Evolutionary conservation across 768 basidiomycete species (phyloP).

Genomic region (Panellus pusillus): DNA sequence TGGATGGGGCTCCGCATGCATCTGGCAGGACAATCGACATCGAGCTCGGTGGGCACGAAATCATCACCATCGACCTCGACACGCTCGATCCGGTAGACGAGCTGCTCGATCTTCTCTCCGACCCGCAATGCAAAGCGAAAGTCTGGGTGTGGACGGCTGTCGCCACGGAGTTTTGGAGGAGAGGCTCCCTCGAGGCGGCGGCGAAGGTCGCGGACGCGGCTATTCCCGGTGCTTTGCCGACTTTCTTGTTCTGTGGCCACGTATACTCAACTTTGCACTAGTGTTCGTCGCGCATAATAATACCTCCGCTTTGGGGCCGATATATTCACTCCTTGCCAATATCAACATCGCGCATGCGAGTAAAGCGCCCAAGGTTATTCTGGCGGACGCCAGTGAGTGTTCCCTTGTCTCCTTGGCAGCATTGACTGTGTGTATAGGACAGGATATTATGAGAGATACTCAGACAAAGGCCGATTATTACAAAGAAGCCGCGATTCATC

Average conservation of each 20-base stretch:
- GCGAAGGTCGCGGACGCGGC: constrained; percentile 73
- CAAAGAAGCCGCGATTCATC: constrained; percentile 63
- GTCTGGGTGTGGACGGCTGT: constrained; percentile 77
- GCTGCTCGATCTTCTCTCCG: constrained; percentile 68
- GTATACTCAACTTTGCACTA: constrained; percentile 27
- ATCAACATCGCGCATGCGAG: constrained; percentile 79
- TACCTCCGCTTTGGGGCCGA: constrained; percentile 58
- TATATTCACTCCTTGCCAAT: constrained; percentile 84
- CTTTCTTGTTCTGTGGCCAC: background rate
- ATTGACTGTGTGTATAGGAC: constrained; percentile 41
- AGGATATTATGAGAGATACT: constrained; percentile 59
- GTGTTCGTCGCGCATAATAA: constrained; percentile 54
- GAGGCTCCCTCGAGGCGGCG: constrained; percentile 71
- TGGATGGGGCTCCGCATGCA: constrained; percentile 32
- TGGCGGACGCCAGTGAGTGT: constrained; percentile 71
- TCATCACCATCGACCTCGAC: constrained; percentile 88
- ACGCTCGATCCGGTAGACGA: constrained; percentile 79
- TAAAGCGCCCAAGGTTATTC: constrained; percentile 77
- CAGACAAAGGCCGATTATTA: constrained; percentile 70
- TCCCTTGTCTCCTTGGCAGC: constrained; percentile 4
- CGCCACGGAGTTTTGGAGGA: constrained; percentile 86
- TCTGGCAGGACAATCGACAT: constrained; percentile 67
- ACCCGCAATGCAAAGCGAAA: constrained; percentile 60
- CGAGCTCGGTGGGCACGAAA: constrained; percentile 79
- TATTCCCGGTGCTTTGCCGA: constrained; percentile 53